Evolutionary conservation across 305 asterid species (phyloP).

Genomic region (Solanum hybrid): DNA sequence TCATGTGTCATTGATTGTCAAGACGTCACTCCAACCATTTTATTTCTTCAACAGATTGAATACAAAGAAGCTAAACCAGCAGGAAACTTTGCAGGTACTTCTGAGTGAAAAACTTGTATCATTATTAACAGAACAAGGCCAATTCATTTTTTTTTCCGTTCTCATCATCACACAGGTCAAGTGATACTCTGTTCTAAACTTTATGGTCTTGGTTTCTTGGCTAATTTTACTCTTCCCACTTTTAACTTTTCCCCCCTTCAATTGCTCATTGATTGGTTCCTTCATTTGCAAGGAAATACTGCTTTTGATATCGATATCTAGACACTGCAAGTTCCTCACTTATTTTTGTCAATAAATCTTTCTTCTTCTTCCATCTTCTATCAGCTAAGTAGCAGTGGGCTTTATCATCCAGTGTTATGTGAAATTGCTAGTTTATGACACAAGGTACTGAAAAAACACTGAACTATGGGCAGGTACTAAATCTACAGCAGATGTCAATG

Average conservation of each 20-base stretch:
- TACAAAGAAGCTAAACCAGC: slow-evolving; percentile 36
- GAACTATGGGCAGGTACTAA: slow-evolving; percentile 47
- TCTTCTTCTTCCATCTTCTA: neutral
- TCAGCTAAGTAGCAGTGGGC: neutral
- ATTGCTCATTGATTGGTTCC: neutral
- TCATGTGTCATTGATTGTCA: neutral
- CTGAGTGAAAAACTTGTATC: neutral
- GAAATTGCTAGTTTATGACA: slow-evolving; percentile 1
- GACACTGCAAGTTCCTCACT: neutral
- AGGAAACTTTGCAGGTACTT: slow-evolving; percentile 53
- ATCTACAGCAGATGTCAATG: slow-evolving; percentile 33
- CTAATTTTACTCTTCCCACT: neutral
- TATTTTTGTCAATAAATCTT: neutral
- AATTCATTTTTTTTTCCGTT: neutral
- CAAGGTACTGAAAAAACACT: neutral
- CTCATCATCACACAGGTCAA: neutral
- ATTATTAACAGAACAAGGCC: neutral
- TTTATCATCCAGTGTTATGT: neutral
- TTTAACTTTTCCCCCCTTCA: neutral
- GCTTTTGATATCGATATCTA: neutral
- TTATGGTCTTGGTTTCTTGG: neutral
- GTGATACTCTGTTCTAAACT: neutral
- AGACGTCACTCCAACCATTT: neutral
- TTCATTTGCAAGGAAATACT: slow-evolving; percentile 4
- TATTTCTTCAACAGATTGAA: slow-evolving; percentile 43